These are phyloP conservation scores for Xylaria acuta DNA, from an alignment of 495 filamentous ascomycete genomes.

Conservation along the genomic window DNA sequence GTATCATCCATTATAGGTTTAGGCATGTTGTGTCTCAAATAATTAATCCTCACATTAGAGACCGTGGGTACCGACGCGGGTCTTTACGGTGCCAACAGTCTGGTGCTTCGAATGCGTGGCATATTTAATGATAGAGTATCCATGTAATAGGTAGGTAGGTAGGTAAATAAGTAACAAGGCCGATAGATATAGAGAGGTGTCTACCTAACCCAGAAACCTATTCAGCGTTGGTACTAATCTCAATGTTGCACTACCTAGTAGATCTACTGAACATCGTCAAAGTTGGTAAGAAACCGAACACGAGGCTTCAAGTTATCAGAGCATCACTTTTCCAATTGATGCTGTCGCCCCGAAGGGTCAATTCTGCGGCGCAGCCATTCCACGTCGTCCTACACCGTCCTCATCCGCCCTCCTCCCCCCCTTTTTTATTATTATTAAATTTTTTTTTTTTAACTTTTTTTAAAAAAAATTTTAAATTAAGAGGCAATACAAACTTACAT, in stretches of 20 bases:
- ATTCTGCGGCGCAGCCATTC: not conserved
- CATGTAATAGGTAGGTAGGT: not conserved
- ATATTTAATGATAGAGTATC: not conserved
- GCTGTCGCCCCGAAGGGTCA: not conserved
- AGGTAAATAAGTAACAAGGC: conserved; percentile 2
- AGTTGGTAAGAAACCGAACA: not conserved
- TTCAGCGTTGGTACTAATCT: not conserved
- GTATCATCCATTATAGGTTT: not conserved
- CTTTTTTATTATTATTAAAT: not conserved
- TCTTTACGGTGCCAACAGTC: not conserved
- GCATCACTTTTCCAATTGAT: not conserved
- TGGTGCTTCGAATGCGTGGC: not conserved
- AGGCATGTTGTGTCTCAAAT: not conserved
- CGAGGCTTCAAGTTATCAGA: not conserved
- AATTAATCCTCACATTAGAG: not conserved
- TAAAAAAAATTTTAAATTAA: no score
- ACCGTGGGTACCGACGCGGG: not conserved
- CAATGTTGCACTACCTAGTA: not conserved
- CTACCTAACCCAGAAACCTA: not conserved
- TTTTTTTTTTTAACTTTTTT: no score
- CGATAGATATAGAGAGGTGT: not conserved
- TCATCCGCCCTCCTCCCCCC: no score
- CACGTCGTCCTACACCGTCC: not conserved
- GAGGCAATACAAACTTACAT: not conserved
- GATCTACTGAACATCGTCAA: not conserved